Conservation (phyloP, 2,329 filamentous ascomycete genomes). For the Rosellinia necatrix region DNA sequence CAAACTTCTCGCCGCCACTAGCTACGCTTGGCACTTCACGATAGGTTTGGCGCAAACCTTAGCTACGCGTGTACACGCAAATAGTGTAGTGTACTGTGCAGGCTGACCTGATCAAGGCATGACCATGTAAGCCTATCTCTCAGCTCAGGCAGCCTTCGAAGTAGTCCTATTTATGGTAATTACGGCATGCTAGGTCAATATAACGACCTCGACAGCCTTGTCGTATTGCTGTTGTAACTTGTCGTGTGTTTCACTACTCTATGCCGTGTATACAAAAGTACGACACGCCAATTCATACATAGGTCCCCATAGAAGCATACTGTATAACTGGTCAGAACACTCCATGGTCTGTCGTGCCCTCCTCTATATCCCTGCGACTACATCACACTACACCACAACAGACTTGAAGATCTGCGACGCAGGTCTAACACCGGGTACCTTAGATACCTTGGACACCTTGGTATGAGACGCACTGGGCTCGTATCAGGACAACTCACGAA, state of each 20-base stretch:
- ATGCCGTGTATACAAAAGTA: no score
- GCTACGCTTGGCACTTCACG: background rate
- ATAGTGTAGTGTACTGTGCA: no score
- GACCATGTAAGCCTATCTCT: no score
- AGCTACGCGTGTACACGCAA: no score
- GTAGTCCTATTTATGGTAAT: background rate
- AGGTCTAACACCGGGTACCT: background rate
- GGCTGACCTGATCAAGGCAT: no score
- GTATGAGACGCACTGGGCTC: background rate
- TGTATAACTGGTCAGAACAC: no score
- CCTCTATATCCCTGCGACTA: background rate
- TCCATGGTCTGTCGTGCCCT: no score
- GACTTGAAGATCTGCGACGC: slow-evolving; percentile 6
- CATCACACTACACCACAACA: background rate
- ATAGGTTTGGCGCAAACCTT: no score
- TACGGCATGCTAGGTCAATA: no score
- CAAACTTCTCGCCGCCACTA: background rate
- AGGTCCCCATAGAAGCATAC: no score
- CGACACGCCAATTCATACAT: no score
- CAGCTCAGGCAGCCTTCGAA: background rate
- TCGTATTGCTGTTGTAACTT: background rate
- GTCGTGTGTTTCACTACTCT: no score
- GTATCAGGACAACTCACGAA: background rate
- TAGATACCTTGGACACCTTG: background rate
- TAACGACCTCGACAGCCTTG: background rate